These are phyloP conservation scores for Linum trigynum DNA, from an alignment of 345 rosid species.

Conservation along the genomic window DNA sequence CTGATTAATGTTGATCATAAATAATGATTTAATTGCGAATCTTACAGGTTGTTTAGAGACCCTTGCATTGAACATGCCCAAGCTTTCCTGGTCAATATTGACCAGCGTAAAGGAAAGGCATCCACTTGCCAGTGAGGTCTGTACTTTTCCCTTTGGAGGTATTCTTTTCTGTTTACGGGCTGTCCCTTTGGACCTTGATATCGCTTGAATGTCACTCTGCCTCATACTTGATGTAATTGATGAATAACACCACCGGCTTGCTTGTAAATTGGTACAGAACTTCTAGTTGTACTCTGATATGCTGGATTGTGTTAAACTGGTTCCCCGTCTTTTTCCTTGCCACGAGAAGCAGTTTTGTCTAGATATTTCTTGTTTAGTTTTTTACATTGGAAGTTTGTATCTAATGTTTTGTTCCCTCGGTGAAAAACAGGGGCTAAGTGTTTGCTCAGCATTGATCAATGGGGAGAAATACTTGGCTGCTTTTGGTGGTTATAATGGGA, in stretches of 20 bases:
- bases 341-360: no score
- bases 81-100: constrained; percentile 69
- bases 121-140: constrained; percentile 97
- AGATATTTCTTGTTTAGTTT: not conserved
- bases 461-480: constrained; percentile 75
- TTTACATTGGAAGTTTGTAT: constrained; percentile 2
- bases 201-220: no score
- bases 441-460: constrained; percentile 52
- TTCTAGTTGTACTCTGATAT: no score
- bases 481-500: constrained; percentile 97
- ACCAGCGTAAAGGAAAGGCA: constrained; percentile 65
- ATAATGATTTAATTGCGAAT: not conserved
- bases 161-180: no score
- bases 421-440: constrained; percentile 75
- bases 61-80: constrained; percentile 72
- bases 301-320: no score
- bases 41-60: constrained; percentile 80
- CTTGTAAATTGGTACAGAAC: no score
- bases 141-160: constrained; percentile 8
- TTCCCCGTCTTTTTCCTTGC: no score
- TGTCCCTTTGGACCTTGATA: no score
- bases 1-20: not conserved
- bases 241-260: no score
- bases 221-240: no score
- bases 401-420: not conserved